A percentile compares a stretch with the other conserved stretches of the same genome.
phyloP scores from a whole-genome alignment of 305 asterid genomes.

The Solanum hybrid region DNA sequence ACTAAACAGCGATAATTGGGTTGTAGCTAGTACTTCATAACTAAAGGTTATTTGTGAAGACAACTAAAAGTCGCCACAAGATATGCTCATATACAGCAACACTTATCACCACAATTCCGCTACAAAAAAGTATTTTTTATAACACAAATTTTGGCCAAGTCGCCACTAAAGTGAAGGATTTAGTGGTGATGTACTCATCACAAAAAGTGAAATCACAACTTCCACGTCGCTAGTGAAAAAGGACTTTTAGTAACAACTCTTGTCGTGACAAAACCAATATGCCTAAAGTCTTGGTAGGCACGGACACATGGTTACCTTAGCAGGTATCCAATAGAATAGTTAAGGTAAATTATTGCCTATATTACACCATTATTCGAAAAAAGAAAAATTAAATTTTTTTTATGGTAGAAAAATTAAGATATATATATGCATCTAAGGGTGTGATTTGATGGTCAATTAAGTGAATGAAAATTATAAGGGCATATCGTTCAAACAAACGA shows the following conservation, averaged over 20 bases:
- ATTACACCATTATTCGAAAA: not conserved
- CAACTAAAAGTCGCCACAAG: not conserved
- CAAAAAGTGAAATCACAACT: not conserved
- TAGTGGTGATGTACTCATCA: not conserved
- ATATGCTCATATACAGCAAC: not conserved
- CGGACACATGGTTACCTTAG: not conserved
- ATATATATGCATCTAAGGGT: not conserved
- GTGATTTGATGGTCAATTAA: not conserved
- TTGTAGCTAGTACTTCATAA: not conserved
- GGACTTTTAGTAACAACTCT: not conserved
- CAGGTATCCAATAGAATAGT: not conserved
- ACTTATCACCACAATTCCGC: not conserved
- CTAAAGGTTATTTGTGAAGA: too few species aligned
- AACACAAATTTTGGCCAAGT: not conserved
- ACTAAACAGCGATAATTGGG: not conserved
- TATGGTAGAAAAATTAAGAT: not conserved
- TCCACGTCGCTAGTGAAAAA: accelerated
- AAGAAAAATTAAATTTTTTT: not conserved
- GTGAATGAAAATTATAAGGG: not conserved
- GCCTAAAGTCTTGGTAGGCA: not conserved
- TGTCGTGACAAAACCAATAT: not conserved
- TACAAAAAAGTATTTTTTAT: not conserved
- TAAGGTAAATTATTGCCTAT: not conserved
- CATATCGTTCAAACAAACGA: not conserved
- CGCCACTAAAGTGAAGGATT: not conserved